Evolutionary conservation across 1,284 basidiomycete genomes (phyloP).

Genomic region (Malassezia psittaci): DNA sequence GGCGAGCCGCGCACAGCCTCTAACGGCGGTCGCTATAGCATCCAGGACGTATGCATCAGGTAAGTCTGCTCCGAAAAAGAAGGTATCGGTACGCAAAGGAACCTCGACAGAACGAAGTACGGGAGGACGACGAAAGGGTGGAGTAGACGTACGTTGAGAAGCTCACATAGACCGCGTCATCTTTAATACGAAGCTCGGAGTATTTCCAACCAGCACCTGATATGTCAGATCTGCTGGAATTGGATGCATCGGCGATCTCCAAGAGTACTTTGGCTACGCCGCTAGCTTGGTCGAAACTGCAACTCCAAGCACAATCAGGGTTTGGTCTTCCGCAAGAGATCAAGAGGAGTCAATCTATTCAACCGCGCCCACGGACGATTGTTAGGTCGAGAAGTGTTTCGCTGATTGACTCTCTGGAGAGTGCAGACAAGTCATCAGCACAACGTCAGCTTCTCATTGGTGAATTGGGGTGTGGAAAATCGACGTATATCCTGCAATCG

Average conservation of each 20-base stretch:
- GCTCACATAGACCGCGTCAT: conserved; percentile 14
- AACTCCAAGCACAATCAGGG: conserved; percentile 24
- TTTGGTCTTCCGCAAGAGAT: conserved; percentile 36
- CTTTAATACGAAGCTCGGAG: conserved; percentile 22
- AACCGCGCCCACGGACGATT: conserved; percentile 19
- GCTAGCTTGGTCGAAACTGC: conserved; percentile 26
- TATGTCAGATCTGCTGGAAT: conserved; percentile 27
- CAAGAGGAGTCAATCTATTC: conserved; percentile 26
- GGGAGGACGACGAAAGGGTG: conserved; percentile 31
- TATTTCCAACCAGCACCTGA: conserved; percentile 28
- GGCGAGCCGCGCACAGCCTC: not conserved
- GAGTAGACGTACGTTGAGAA: conserved; percentile 19
- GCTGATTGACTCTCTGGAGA: conserved; percentile 24
- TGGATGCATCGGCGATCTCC: conserved; percentile 26
- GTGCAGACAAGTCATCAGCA: conserved; percentile 15
- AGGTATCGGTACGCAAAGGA: conserved; percentile 34
- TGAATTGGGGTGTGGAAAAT: conserved; percentile 69
- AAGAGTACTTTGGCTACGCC: conserved; percentile 20
- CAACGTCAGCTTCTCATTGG: conserved; percentile 51
- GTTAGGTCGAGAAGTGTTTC: conserved; percentile 16
- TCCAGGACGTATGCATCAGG: not conserved
- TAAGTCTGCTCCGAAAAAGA: conserved; percentile 27
- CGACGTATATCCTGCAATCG: conserved; percentile 67
- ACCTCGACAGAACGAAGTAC: conserved; percentile 23
- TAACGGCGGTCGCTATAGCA: not conserved